These are phyloP conservation scores for Cytospora piceicola DNA, from an alignment of 2,329 filamentous ascomycete species.

Conservation along the genomic window DNA sequence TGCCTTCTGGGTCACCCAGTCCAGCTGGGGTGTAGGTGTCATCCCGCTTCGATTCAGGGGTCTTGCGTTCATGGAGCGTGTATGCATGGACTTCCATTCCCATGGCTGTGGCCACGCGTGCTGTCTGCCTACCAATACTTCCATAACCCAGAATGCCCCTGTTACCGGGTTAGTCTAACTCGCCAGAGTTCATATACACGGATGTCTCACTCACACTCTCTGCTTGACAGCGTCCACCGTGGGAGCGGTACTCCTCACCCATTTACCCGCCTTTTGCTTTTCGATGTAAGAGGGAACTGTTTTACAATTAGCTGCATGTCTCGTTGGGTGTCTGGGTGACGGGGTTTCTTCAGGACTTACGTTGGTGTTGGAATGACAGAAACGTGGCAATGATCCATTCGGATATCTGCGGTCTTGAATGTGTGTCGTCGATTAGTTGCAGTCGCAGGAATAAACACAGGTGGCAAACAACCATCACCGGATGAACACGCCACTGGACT, in stretches of 20 bases:
- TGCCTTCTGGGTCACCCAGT: slow-evolving; percentile 59
- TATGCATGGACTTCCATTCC: slow-evolving; percentile 77
- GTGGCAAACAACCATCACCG: neutral
- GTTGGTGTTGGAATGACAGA: slow-evolving; percentile 51
- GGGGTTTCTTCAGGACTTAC: slow-evolving; percentile 42
- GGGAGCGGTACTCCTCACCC: slow-evolving; percentile 43
- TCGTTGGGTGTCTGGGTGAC: neutral
- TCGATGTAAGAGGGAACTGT: slow-evolving; percentile 51
- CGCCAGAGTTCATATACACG: accelerated
- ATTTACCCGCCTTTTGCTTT: slow-evolving; percentile 48
- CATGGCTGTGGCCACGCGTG: slow-evolving; percentile 63
- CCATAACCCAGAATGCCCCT: slow-evolving; percentile 60
- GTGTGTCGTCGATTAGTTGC: neutral
- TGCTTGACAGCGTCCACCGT: slow-evolving; percentile 51
- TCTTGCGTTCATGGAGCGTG: slow-evolving; percentile 70
- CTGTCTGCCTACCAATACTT: slow-evolving; percentile 57
- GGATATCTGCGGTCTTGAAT: slow-evolving; percentile 55
- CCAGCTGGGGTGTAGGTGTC: slow-evolving; percentile 68
- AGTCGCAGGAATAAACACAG: neutral
- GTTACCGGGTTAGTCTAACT: neutral
- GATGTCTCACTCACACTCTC: slow-evolving; percentile 48
- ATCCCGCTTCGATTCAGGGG: slow-evolving; percentile 67
- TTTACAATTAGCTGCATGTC: neutral
- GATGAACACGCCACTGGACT: slow-evolving; percentile 30
- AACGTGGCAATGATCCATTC: slow-evolving; percentile 61